phyloP scores from a whole-genome alignment of 2,329 filamentous ascomycete species.

The Calonectria henricotiae region DNA sequence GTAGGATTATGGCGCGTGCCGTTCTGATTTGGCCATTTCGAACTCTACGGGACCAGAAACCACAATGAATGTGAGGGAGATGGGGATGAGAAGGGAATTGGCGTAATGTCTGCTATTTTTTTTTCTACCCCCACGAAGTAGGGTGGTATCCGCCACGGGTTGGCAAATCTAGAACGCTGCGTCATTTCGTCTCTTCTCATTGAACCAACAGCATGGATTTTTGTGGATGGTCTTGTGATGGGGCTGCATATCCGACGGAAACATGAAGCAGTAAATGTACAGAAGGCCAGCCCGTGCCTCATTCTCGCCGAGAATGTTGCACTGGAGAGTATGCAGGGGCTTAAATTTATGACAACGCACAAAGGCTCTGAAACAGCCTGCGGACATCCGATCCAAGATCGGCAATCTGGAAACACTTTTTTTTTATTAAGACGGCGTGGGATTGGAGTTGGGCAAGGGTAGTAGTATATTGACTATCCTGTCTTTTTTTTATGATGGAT shows the following conservation, averaged over 20 bases:
- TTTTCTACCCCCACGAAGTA: conserved; percentile 11
- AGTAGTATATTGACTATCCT: too few relatives aligned
- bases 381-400: neutral
- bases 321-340: conserved; percentile 6
- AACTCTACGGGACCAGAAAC: neutral
- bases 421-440: neutral
- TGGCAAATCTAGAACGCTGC: conserved; percentile 4
- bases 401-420: neutral
- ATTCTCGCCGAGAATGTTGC: neutral
- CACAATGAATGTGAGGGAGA: neutral
- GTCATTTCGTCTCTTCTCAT: neutral
- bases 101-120: neutral
- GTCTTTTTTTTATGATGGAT: neutral
- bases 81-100: neutral
- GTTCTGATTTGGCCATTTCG: neutral
- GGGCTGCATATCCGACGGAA: conserved; percentile 1
- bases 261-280: neutral
- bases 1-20: neutral
- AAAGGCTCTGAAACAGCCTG: neutral
- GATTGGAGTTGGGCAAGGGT: neutral
- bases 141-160: neutral
- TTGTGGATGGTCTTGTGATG: neutral
- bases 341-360: neutral
- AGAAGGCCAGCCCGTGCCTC: neutral
- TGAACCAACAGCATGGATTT: neutral